These are phyloP conservation scores for Tympanopsis confertula DNA, from an alignment of 2,329 filamentous ascomycete genomes.

Conservation along the genomic window DNA sequence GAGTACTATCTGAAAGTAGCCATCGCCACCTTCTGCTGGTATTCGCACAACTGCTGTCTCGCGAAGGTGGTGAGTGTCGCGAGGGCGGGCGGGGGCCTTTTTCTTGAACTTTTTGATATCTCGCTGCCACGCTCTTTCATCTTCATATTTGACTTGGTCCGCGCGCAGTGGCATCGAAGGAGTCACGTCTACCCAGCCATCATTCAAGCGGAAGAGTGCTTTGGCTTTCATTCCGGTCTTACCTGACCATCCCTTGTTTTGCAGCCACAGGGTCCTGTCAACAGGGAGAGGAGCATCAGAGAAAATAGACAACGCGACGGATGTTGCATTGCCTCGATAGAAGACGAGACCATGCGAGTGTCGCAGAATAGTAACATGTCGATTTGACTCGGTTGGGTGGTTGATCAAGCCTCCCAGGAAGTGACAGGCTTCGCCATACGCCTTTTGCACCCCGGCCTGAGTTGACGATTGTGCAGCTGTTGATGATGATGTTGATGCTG, in stretches of 20 bases:
- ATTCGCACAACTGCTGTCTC: constrained; percentile 57
- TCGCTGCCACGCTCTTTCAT: constrained; percentile 57
- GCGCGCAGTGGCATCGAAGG: constrained; percentile 33
- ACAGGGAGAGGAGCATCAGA: constrained; percentile 41
- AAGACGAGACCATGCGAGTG: constrained; percentile 54
- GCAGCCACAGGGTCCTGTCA: constrained; percentile 53
- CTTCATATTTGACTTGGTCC: constrained; percentile 36
- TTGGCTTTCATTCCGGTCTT: constrained; percentile 58
- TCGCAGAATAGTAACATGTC: constrained; percentile 54
- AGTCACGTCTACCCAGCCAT: constrained; percentile 58
- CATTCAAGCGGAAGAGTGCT: constrained; percentile 44
- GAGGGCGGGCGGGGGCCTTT: constrained; percentile 31
- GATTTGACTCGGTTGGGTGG: constrained; percentile 52
- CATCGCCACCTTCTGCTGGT: constrained; percentile 49
- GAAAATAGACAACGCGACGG: constrained; percentile 53
- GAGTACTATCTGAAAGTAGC: constrained; percentile 58
- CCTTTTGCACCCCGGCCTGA: neutral
- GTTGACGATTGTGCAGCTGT: no score
- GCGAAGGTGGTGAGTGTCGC: constrained; percentile 37
- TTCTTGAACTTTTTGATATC: constrained; percentile 55
- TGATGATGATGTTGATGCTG: no score
- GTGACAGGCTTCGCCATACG: constrained; percentile 39
- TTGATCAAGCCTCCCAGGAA: constrained; percentile 54
- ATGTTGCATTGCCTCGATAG: constrained; percentile 54
- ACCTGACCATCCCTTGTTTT: constrained; percentile 57